A percentile compares a stretch with the other conserved stretches of the same genome.
Evolutionary conservation across 1,284 basidiomycete genomes (phyloP).

Genomic region (Pseudozyma flocculosa): DNA sequence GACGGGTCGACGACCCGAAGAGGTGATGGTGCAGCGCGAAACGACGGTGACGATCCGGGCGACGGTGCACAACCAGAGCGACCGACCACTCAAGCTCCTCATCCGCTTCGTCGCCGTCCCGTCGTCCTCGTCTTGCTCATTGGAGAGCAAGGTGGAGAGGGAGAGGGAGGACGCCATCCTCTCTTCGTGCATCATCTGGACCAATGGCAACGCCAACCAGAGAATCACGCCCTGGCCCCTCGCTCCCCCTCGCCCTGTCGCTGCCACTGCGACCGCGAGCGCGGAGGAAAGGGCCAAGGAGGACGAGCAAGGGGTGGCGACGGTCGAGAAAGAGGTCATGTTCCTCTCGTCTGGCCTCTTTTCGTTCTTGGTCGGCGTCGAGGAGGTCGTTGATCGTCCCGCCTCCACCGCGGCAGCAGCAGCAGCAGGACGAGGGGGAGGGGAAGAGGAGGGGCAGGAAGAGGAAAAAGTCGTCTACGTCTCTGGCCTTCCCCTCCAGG

Average conservation of each 20-base stretch:
- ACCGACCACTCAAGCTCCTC: constrained; percentile 11
- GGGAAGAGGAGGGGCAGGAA: too few species aligned
- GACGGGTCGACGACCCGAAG: too few species aligned
- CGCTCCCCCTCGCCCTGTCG: neutral
- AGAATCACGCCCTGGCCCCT: neutral
- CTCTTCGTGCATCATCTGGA: constrained; percentile 3
- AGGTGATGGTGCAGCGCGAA: constrained; percentile 7
- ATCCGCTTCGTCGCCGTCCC: constrained; percentile 24
- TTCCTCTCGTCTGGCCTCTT: constrained; percentile 16
- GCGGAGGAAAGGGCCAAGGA: constrained; percentile 2
- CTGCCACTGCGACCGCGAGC: neutral
- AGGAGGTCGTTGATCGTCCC: too few species aligned
- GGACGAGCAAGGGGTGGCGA: too few species aligned
- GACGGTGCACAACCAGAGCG: constrained; percentile 10
- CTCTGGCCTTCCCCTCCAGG: too few species aligned
- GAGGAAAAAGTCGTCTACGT: too few species aligned
- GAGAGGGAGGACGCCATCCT: neutral
- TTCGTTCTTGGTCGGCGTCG: constrained; percentile 14
- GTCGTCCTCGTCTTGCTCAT: neutral
- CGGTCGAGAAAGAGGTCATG: constrained; percentile 8
- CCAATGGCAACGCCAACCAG: constrained; percentile 7
- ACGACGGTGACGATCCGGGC: constrained; percentile 4
- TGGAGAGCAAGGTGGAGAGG: too few species aligned
- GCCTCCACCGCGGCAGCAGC: too few species aligned
- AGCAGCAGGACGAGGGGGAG: too few species aligned